Conservation (phyloP, 805 yeast species). For the Kuraishia cidri region DNA sequence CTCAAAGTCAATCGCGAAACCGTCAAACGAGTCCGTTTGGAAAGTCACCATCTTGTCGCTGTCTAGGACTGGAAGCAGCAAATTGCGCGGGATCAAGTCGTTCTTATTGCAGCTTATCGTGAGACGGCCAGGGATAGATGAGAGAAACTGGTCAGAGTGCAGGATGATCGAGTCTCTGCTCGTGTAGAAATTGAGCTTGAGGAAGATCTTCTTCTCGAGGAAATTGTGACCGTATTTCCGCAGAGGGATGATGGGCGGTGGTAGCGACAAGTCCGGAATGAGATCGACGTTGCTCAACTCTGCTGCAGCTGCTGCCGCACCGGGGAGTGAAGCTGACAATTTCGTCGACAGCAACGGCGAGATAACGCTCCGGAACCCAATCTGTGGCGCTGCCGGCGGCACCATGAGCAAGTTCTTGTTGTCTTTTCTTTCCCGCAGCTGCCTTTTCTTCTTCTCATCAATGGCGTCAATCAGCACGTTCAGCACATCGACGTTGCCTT, state of each 20-base stretch:
- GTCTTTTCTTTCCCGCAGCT: conserved; percentile 1
- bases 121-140: conserved; percentile 67
- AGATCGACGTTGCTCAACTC: conserved; percentile 34
- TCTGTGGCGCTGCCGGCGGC: not conserved
- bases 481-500: conserved; percentile 81
- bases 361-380: not conserved
- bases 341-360: not conserved
- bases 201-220: conserved; percentile 78
- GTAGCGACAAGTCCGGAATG: conserved; percentile 85
- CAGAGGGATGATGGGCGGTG: conserved; percentile 93
- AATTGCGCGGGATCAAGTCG: conserved; percentile 83
- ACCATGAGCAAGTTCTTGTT: not conserved
- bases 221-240: conserved; percentile 95
- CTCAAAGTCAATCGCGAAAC: conserved; percentile 76
- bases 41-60: conserved; percentile 61
- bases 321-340: not conserved
- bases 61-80: conserved; percentile 70
- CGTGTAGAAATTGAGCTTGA: conserved; percentile 63
- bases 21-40: conserved; percentile 72
- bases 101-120: conserved; percentile 70
- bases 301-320: not conserved
- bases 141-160: conserved; percentile 31
- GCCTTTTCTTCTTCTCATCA: conserved; percentile 8
- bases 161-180: conserved; percentile 34
- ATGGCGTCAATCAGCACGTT: conserved; percentile 54